Conservation (phyloP, 1,284 basidiomycete genomes). For the Paramarasmius palmivorus region DNA sequence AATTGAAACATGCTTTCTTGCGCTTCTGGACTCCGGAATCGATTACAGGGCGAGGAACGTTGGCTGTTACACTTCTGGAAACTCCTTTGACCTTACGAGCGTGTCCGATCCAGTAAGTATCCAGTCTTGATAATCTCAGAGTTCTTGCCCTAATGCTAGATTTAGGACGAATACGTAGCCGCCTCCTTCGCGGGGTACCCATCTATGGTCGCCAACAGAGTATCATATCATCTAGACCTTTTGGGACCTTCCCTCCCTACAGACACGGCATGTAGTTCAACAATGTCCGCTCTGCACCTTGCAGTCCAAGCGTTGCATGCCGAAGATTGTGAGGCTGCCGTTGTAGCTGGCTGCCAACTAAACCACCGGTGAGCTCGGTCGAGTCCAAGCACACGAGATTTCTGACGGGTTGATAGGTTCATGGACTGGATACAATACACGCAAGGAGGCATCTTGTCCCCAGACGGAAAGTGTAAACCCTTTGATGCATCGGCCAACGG, state of each 20-base stretch:
- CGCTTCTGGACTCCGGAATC: constrained; percentile 37
- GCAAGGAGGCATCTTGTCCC: constrained; percentile 27
- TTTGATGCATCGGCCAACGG: constrained; percentile 37
- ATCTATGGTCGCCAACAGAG: constrained; percentile 31
- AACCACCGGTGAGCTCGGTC: constrained; percentile 29
- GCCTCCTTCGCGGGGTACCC: constrained; percentile 28
- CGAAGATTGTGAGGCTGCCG: constrained; percentile 36
- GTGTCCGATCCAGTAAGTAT: not conserved
- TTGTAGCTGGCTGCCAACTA: constrained; percentile 34
- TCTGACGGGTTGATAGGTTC: constrained; percentile 14
- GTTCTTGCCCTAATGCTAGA: too few relatives aligned
- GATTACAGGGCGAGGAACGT: constrained; percentile 33
- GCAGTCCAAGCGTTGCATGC: constrained; percentile 30
- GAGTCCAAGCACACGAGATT: constrained; percentile 3
- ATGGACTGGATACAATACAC: constrained; percentile 21
- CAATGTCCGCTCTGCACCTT: constrained; percentile 33
- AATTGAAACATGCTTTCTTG: constrained; percentile 31
- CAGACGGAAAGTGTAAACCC: constrained; percentile 36
- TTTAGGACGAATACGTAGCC: constrained; percentile 28
- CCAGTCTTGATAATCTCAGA: too few relatives aligned
- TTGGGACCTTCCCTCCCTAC: constrained; percentile 32
- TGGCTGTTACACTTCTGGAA: constrained; percentile 32
- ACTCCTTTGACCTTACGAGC: constrained; percentile 17
- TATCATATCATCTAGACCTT: constrained; percentile 35
- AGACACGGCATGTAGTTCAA: constrained; percentile 37